Base-by-base conservation (phyloP, 1,284 basidiomycete genomes). In the Cutaneotrichosporon sp. region DNA sequence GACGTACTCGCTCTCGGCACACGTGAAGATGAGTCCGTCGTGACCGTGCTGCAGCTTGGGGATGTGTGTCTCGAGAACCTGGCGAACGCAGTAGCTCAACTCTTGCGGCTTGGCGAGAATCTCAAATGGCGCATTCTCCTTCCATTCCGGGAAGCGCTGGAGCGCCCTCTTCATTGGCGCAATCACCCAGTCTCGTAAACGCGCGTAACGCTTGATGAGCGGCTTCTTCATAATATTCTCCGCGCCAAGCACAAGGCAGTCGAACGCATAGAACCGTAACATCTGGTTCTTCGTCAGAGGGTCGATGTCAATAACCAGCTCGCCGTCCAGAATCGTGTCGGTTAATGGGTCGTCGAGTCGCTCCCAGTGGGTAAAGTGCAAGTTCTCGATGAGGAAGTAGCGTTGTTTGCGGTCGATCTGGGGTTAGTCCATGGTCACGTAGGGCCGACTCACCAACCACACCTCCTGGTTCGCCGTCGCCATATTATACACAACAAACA, bases 1-100 rank as follows among this genome's bases (percentile, higher is more conserved):
- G 4, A 86, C 84, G 73, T 99, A 99, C 0, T 87, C 87, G 6
- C 91, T 87, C 75, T 87, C 90, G 10, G 90, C 90, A 73, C 91
- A 91, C 0, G 97, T 99, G 76, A 97, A 99, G 72, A 99, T 97
- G 65, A 99, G 86, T 0, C 97, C 97, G 73, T 99, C 97, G 71
- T 91, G 96, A 6, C 89, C 93, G 75, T 99, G 97, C 69, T 93
- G 88, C 4, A 99, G 82, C n/a, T 84, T 85, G 3, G 94, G 92
- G 46, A 99, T 89, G 65, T 92, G 89, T 56, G 89, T 84, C 53
- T 85, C 84, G 72, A 98, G 90, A 11, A 99, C 92, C 67, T 90
- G 87, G 51, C 90, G 88, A 59, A 95, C 87, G 60, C 88, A 87
- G 75, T 99, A 98, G 6, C 94, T 91, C n/a, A 90, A 83, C 64